Percentiles rank a stretch among this genome's conserved stretches.
These are phyloP conservation scores for Liriodendron chinense DNA, from an alignment of 164 flowering plant species.

Conservation along the genomic window DNA sequence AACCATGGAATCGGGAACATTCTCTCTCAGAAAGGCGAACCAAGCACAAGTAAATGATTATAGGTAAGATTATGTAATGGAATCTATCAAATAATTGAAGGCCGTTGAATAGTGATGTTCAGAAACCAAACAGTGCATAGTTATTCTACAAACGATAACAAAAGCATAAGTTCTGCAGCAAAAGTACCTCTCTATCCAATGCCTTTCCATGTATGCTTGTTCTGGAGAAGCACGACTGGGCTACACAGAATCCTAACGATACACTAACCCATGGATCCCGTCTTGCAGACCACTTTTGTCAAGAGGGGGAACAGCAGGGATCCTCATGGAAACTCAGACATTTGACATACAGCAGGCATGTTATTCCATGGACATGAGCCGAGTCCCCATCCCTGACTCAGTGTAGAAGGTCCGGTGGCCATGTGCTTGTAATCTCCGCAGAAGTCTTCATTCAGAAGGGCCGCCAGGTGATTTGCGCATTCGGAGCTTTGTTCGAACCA, in stretches of 20 bases:
- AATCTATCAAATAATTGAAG: conserved; percentile 3
- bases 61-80: neutral
- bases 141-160: conserved; percentile 9
- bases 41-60: no score
- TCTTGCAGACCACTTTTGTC: neutral
- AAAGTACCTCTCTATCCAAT: neutral
- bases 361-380: conserved; percentile 44
- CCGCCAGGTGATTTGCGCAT: conserved; percentile 19
- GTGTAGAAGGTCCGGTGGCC: conserved; percentile 22
- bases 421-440: conserved; percentile 35
- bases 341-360: conserved; percentile 58
- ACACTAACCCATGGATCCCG: neutral
- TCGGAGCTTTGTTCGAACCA: conserved; percentile 43
- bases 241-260: neutral
- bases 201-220: neutral
- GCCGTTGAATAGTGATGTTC: conserved; percentile 6
- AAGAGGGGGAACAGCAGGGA: neutral
- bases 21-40: no score
- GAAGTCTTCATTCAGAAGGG: conserved; percentile 53
- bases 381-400: conserved; percentile 37
- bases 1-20: no score
- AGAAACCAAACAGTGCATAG: neutral
- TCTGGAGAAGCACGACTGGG: neutral
- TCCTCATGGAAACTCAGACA: conserved; percentile 39
- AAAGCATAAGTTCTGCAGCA: conserved; percentile 1